phyloP scores from a whole-genome alignment of 192 early-diverging fungal species.

The Diversispora eburnea region DNA sequence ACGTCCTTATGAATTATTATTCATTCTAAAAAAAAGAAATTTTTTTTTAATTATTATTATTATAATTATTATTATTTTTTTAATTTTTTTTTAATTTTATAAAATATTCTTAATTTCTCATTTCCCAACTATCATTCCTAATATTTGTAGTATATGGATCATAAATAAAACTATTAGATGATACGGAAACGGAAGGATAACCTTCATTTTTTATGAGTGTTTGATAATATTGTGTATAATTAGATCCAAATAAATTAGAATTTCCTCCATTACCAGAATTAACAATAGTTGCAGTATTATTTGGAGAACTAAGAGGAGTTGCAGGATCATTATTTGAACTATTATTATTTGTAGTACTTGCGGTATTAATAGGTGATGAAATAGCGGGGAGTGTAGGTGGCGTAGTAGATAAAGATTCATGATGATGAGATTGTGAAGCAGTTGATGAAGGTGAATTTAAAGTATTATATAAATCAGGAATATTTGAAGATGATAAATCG shows the following conservation, averaged over 20 bases:
- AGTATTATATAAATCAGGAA: too few relatives aligned
- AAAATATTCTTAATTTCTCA: too few relatives aligned
- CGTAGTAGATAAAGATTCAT: conserved; percentile 2
- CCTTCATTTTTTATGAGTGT: conserved; percentile 12
- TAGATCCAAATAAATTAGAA: neutral
- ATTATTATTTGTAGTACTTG: conserved; percentile 12
- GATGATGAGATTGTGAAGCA: neutral
- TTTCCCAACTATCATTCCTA: too few relatives aligned
- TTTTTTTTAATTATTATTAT: too few relatives aligned
- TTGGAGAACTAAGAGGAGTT: conserved; percentile 19
- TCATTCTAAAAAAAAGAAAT: too few relatives aligned
- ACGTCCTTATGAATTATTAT: too few relatives aligned
- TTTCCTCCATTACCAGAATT: neutral
- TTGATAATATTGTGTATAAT: neutral
- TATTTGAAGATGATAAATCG: too few relatives aligned
- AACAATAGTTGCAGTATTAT: neutral
- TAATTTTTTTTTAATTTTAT: too few relatives aligned
- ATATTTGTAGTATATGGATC: neutral
- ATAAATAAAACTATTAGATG: neutral
- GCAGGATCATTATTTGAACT: conserved; percentile 18
- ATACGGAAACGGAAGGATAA: neutral
- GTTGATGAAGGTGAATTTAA: neutral
- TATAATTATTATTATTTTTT: too few relatives aligned
- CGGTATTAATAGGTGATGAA: conserved; percentile 2
- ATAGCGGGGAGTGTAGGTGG: conserved; percentile 20